Conservation (phyloP, 106 monocot species). For the Dendrobium huoshanense region DNA sequence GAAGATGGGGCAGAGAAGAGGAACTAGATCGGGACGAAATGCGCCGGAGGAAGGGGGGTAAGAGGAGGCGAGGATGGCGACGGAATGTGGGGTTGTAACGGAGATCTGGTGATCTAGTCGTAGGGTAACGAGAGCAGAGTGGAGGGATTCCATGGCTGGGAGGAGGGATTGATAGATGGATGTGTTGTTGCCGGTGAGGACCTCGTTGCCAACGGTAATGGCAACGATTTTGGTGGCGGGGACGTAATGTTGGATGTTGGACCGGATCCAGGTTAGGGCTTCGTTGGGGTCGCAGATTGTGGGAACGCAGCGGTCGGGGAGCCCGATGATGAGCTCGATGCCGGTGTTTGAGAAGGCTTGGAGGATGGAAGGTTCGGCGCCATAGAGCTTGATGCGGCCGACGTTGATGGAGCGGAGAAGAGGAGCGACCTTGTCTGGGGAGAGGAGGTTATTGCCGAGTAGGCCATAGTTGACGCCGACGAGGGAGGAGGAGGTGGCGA, state of each 20-base stretch:
- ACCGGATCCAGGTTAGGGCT: constrained; percentile 14
- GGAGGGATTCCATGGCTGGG: constrained; percentile 23
- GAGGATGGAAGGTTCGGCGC: constrained; percentile 26
- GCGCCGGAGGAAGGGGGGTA: constrained; percentile 22
- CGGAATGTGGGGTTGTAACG: constrained; percentile 19
- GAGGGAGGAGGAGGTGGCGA: constrained; percentile 21
- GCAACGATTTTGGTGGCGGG: constrained; percentile 19
- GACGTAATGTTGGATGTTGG: constrained; percentile 19
- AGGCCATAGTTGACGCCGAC: constrained; percentile 30
- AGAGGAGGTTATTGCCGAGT: constrained; percentile 21
- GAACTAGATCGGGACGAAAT: constrained; percentile 11
- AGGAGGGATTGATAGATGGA: constrained; percentile 18
- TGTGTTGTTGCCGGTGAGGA: constrained; percentile 26
- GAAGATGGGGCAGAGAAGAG: constrained; percentile 15
- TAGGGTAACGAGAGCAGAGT: constrained; percentile 19
- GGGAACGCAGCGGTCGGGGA: constrained; percentile 26
- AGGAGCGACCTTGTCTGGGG: constrained; percentile 13
- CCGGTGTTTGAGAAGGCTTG: constrained; percentile 24
- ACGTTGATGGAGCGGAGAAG: constrained; percentile 22
- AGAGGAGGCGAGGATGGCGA: constrained; percentile 19
- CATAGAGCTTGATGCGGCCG: constrained; percentile 25
- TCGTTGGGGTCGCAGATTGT: constrained; percentile 9
- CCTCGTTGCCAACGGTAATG: constrained; percentile 29
- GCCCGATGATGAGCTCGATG: constrained; percentile 25
- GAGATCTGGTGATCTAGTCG: constrained; percentile 14